Percentiles rank a stretch among this genome's conserved stretches.
phyloP scores from a whole-genome alignment of 2,329 filamentous ascomycete genomes.

The Diplodia sapinea region DNA sequence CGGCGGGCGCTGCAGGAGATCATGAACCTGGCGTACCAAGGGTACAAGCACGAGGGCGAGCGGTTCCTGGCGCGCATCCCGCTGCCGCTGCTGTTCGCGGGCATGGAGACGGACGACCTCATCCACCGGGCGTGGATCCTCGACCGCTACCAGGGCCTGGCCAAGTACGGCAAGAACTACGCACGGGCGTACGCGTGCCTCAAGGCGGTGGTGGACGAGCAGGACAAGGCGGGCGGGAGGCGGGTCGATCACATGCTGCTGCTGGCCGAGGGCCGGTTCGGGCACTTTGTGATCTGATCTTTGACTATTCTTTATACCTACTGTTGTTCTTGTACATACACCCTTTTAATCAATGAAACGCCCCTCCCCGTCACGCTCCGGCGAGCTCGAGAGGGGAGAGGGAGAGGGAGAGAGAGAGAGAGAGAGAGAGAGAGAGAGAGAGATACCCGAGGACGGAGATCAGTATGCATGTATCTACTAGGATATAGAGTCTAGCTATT shows the following conservation, averaged over 20 bases:
- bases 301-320: not conserved
- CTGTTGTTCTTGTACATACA: not conserved
- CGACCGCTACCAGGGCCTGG: constrained; percentile 41
- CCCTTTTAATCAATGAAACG: not conserved
- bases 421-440: not conserved
- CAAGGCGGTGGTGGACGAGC: constrained; percentile 36
- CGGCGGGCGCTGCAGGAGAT: constrained; percentile 35
- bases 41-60: constrained; percentile 43
- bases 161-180: constrained; percentile 44
- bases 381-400: too few species aligned
- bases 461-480: constrained; percentile 3
- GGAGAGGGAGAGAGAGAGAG: not conserved
- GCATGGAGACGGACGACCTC: constrained; percentile 45
- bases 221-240: constrained; percentile 33
- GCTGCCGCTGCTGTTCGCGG: constrained; percentile 47
- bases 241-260: constrained; percentile 19
- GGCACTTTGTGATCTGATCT: constrained; percentile 20
- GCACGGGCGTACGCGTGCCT: constrained; percentile 42
- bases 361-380: not conserved
- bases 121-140: constrained; percentile 46
- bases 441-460: constrained; percentile 13
- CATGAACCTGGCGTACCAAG: constrained; percentile 45
- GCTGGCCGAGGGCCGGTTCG: constrained; percentile 24
- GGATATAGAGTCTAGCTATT: not conserved
- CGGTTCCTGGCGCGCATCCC: constrained; percentile 44